Conservation (phyloP, 2,329 filamentous ascomycete genomes). For the Leptographium flavum region DNA sequence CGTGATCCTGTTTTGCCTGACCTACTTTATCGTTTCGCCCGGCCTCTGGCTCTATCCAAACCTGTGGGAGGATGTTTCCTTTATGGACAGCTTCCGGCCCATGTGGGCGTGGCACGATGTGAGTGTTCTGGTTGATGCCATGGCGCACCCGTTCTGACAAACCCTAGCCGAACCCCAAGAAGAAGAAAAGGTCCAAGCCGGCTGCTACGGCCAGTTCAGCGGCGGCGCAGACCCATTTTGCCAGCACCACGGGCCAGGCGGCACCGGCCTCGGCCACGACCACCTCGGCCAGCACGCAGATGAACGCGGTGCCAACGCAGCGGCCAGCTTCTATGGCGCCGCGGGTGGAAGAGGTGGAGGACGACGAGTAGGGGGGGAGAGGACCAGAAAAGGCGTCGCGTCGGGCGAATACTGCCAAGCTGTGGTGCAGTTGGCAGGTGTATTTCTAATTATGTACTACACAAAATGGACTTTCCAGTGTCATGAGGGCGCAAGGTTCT, state of each 20-base stretch:
- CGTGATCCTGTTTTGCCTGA: conserved; percentile 84
- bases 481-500: conserved; percentile 25
- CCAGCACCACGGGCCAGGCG: conserved; percentile 37
- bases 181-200: conserved; percentile 39
- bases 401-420: too few species aligned
- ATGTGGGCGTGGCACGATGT: conserved; percentile 98
- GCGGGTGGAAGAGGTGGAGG: conserved; percentile 22
- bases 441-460: too few species aligned
- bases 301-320: conserved; percentile 28
- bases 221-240: conserved; percentile 28
- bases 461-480: not conserved
- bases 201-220: conserved; percentile 18
- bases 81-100: conserved; percentile 92
- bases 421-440: too few species aligned
- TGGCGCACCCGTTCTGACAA: conserved; percentile 1
- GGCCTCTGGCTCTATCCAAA: conserved; percentile 98
- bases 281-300: conserved; percentile 40
- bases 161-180: conserved; percentile 29
- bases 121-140: conserved; percentile 17
- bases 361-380: conserved; percentile 13
- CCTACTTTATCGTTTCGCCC: conserved; percentile 70
- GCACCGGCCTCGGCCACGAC: conserved; percentile 39
- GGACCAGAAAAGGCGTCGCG: not conserved
- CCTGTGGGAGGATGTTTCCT: conserved; percentile 94
- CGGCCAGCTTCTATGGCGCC: conserved; percentile 28